Conservation (phyloP, 1,284 basidiomycete species). For the Bondarzewia mesenterica region DNA sequence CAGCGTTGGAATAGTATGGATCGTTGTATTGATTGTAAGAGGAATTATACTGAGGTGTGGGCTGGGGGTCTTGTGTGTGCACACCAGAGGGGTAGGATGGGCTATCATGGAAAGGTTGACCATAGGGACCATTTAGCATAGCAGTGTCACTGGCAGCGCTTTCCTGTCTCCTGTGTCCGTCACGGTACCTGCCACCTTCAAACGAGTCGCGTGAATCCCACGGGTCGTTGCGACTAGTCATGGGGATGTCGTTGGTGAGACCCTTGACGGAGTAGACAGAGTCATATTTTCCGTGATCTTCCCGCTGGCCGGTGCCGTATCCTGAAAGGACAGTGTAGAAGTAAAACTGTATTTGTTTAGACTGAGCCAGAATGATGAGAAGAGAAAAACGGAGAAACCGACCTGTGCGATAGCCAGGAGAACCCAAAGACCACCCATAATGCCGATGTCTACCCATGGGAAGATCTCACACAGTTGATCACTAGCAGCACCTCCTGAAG, state of each 20-base stretch:
- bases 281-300: constrained; percentile 77
- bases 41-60: constrained; percentile 27
- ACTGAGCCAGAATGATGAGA: constrained; percentile 17
- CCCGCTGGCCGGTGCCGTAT: constrained; percentile 69
- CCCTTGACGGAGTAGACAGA: constrained; percentile 62
- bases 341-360: constrained; percentile 45
- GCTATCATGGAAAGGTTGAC: constrained; percentile 14
- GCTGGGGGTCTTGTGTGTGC: constrained; percentile 35
- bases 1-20: constrained; percentile 6
- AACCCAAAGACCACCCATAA: constrained; percentile 83
- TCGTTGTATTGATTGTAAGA: constrained; percentile 23
- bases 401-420: constrained; percentile 72
- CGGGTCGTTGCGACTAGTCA: constrained; percentile 55
- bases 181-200: constrained; percentile 19
- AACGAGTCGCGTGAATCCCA: constrained; percentile 64
- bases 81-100: constrained; percentile 23
- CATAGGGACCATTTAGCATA: constrained; percentile 7
- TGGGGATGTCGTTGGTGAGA: constrained; percentile 57
- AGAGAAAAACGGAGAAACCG: constrained; percentile 16
- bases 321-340: constrained; percentile 62
- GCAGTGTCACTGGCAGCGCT: constrained; percentile 37
- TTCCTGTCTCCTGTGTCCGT: constrained; percentile 39
- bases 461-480: constrained; percentile 78
- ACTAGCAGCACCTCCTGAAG: constrained; percentile 32
- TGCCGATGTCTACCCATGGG: constrained; percentile 84